Base-by-base conservation (phyloP, 2,329 filamentous ascomycete species). In the Aspergillus tanneri region DNA sequence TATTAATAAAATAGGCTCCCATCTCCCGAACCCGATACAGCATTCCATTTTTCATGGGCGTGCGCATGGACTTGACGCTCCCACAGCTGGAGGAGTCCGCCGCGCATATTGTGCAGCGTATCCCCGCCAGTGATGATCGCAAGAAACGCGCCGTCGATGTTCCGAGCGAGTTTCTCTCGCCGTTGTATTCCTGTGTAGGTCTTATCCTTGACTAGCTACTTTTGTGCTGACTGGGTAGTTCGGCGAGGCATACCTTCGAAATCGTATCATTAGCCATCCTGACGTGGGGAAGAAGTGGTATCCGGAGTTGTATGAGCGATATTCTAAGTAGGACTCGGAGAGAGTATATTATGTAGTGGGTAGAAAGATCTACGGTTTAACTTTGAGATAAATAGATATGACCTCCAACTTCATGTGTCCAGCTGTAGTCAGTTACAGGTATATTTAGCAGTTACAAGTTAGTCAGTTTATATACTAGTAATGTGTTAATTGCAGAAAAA, bases 11-110 rank as follows among this genome's bases (percentile, higher is more conserved):
- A 0, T 10, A 68, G 66, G 64, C 66, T 0, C 66, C 66, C 0
- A 68, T 61, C 0, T 54, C 50, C 2, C 55, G 47, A 23, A 69
- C 62, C 0, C 51, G 67, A 43, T 70, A 69, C 52, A 79, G 76
- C 30, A 75, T 82, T 12, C 78, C 79, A 0, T 82, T 80, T 62
- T 82, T 82, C 63, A 77, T 80, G 27, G 77, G 75, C 4, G 77
- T 81, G 25, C 74, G 75, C 9, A 47, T 68, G 46, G 63, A 67
- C 72, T 75, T 67, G 69, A 81, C 63, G 59, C 74, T 81, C 40
- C 75, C 79, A 0, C 43, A 66, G 22, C 58, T 69, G 2, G 53
- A 64, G 14, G 55, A 64, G 24, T 65, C 65, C 0, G 64, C 65
- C 2, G 55, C 57, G 2, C 64, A 69, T 32, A 68, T 69, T 34